Conservation (phyloP, 2,329 filamentous ascomycete genomes). For the Stagonosporopsis chrysanthemi region DNA sequence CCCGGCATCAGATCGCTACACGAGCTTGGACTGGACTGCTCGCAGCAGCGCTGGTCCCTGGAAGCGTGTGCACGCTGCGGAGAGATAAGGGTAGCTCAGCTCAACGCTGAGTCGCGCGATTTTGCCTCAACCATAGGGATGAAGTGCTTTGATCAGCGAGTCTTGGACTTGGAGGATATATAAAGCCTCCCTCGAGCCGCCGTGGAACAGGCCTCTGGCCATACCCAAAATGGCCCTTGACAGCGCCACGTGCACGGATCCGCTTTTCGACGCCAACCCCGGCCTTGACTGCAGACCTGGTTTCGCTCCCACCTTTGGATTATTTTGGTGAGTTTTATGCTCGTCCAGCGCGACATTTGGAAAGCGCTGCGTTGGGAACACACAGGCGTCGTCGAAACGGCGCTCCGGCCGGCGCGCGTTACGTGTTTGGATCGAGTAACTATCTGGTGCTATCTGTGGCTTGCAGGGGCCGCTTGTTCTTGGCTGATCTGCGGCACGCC, state of each 20-base stretch:
- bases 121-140: slow-evolving; percentile 18
- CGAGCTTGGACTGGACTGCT: background rate
- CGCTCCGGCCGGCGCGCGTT: slow-evolving; percentile 36
- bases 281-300: slow-evolving; percentile 3
- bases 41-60: slow-evolving; percentile 10
- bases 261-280: slow-evolving; percentile 16
- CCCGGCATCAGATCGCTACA: slow-evolving; percentile 8
- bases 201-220: slow-evolving; percentile 30
- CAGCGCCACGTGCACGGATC: slow-evolving; percentile 35
- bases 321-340: slow-evolving; percentile 1
- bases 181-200: slow-evolving; percentile 35
- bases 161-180: slow-evolving; percentile 34
- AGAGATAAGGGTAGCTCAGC: slow-evolving; percentile 23
- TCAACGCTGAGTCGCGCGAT: slow-evolving; percentile 13
- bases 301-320: background rate
- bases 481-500: slow-evolving; percentile 34
- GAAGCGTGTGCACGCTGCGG: slow-evolving; percentile 8
- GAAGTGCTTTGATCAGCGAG: slow-evolving; percentile 35
- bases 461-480: slow-evolving; percentile 29
- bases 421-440: slow-evolving; percentile 44
- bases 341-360: background rate
- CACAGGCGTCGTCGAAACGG: slow-evolving; percentile 10
- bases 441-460: slow-evolving; percentile 39
- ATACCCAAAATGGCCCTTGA: slow-evolving; percentile 37
- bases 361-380: slow-evolving; percentile 11